Base-by-base conservation (phyloP, 192 early-diverging fungal genomes). In the Rhizophagus clarus region DNA sequence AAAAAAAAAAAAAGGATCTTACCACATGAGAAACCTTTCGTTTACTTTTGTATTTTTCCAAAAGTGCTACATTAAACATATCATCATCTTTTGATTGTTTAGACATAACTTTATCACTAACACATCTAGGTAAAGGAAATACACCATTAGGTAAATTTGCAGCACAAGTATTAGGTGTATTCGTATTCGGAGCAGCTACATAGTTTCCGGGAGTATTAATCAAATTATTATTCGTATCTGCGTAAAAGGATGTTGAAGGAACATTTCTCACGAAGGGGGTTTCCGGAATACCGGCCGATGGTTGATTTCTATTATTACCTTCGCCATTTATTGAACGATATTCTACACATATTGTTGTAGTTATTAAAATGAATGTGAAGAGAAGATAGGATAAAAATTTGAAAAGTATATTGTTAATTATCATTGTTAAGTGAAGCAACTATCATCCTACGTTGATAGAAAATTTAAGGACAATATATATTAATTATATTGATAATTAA, bases 91-190 rank as follows among this genome's bases (percentile, higher is more conserved):
- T 72, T 28, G 20, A 72, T 72, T 49, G 24, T 2, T 26, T 28
- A 49, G 26, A 22, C 29, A 26, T 26, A n/a, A 49, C 17, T 72
- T 45, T 42, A 49, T 67, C 32, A 31, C 64, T 49, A 42, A 72
- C 2, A 42, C 71, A 72, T 47, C 71, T 72, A 49, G 71, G 71
- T 31, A 72, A 42, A 26, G 71, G 71, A 24, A 45, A 72, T n/a
- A 10, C 14, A 0, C 24, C 37, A 3, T 10, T 2, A 40, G 71
- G 40, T 72, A 72, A 72, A 0, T n/a, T 31, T 49, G 29, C 71
- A 9, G 9, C 14, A 45, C 71, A 72, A 10, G 15, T 47, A n/a
- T 7, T 0, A 5, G 1, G 37, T 10, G 26, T 6, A 14, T 6
- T 12, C 17, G 26, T 6, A 14, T 6, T 12, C 17, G 51, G 15